A percentile compares a stretch with the other conserved stretches of the same genome.
Evolutionary conservation across 192 early-diverging fungal species (phyloP).

Genomic region (Backusella luteola): DNA sequence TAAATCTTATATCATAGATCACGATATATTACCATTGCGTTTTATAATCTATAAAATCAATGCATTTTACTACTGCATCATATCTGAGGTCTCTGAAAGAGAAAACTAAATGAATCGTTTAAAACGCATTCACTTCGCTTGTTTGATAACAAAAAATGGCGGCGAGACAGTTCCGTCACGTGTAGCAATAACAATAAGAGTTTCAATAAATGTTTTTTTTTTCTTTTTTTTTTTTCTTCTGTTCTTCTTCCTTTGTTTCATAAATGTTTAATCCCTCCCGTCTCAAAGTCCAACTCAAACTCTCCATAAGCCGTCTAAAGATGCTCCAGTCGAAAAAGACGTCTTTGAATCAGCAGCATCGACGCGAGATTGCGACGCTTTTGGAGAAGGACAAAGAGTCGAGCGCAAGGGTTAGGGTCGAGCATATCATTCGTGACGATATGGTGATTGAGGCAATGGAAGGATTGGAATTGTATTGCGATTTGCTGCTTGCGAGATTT

Average conservation of each 20-base stretch:
- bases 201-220: background rate
- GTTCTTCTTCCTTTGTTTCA: background rate
- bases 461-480: constrained; percentile 89
- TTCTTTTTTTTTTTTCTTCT: background rate
- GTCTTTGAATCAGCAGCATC: constrained; percentile 66
- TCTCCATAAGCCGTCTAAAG: constrained; percentile 84
- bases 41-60: too few species aligned
- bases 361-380: constrained; percentile 82
- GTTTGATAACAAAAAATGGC: too few species aligned
- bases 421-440: constrained; percentile 95
- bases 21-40: too few species aligned
- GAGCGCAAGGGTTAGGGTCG: constrained; percentile 84
- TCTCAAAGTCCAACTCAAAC: constrained; percentile 88
- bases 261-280: constrained; percentile 53
- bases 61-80: too few species aligned
- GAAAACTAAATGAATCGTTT: too few species aligned
- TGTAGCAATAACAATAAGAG: background rate
- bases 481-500: constrained; percentile 84
- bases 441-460: constrained; percentile 90
- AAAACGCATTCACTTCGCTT: too few species aligned
- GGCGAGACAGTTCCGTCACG: background rate
- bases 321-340: constrained; percentile 87
- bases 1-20: too few species aligned
- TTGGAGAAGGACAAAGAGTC: constrained; percentile 83
- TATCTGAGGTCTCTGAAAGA: too few species aligned